Evolutionary conservation across 2,329 filamentous ascomycete species (phyloP).

Genomic region (Scleromitrula shiraiana): DNA sequence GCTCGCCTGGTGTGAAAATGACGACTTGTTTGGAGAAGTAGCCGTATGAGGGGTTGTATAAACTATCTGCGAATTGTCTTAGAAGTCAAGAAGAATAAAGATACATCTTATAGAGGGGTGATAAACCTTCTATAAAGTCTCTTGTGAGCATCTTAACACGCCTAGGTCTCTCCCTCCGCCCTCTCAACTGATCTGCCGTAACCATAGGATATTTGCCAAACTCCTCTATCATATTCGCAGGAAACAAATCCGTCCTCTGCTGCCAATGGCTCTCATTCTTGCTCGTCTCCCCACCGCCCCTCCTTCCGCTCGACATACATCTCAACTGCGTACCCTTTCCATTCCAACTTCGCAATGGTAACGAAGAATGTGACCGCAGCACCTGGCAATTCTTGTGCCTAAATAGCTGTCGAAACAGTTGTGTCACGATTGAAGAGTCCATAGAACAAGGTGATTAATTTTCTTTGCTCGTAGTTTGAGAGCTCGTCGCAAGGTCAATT

Average conservation of each 20-base stretch:
- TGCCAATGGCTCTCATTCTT: slow-evolving; percentile 71
- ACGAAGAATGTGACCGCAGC: slow-evolving; percentile 35
- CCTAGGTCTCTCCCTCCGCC: slow-evolving; percentile 65
- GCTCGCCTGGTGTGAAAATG: slow-evolving; percentile 87
- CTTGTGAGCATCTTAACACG: slow-evolving; percentile 94
- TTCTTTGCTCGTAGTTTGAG: slow-evolving; percentile 13
- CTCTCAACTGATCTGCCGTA: slow-evolving; percentile 69
- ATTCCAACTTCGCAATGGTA: slow-evolving; percentile 29
- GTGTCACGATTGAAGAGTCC: slow-evolving; percentile 73
- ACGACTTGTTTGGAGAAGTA: slow-evolving; percentile 96
- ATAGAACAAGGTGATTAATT: slow-evolving; percentile 32
- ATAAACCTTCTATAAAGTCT: slow-evolving; percentile 87
- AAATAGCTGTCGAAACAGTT: slow-evolving; percentile 80
- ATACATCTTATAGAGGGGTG: not conserved
- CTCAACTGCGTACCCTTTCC: slow-evolving; percentile 33
- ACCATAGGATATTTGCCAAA: slow-evolving; percentile 77
- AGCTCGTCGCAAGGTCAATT: slow-evolving; percentile 13
- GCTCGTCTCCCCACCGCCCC: slow-evolving; percentile 14
- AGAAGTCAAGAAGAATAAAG: too few species aligned
- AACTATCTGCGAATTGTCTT: slow-evolving; percentile 54
- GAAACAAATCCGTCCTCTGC: slow-evolving; percentile 68
- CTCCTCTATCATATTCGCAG: slow-evolving; percentile 70
- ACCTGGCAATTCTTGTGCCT: slow-evolving; percentile 60
- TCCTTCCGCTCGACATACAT: slow-evolving; percentile 18
- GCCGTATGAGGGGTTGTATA: slow-evolving; percentile 91